Conservation (phyloP, 2,329 filamentous ascomycete genomes). For the Fonsecaea pedrosoi region DNA sequence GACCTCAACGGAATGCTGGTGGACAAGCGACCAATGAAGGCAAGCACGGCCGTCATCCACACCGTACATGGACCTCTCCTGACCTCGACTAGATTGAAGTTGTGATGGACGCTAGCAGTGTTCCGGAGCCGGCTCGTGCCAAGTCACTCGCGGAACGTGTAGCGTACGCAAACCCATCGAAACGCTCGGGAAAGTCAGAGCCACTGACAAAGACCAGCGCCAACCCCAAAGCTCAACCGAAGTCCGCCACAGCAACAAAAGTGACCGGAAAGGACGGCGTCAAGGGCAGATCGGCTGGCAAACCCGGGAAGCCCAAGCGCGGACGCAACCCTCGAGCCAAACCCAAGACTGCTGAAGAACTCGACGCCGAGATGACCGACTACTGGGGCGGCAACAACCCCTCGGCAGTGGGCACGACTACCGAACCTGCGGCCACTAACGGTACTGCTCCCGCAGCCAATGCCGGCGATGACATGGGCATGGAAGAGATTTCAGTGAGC, state of each 20-base stretch:
- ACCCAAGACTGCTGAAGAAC: slow-evolving; percentile 89
- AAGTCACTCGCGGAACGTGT: slow-evolving; percentile 84
- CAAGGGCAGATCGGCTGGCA: slow-evolving; percentile 62
- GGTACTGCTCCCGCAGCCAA: slow-evolving; percentile 56
- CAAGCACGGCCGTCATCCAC: slow-evolving; percentile 49
- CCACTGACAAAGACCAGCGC: slow-evolving; percentile 41
- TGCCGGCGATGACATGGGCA: slow-evolving; percentile 58
- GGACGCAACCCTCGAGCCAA: slow-evolving; percentile 72
- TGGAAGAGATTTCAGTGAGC: slow-evolving; percentile 64
- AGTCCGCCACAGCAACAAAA: slow-evolving; percentile 77
- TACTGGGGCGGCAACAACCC: slow-evolving; percentile 71
- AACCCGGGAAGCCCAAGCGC: slow-evolving; percentile 78
- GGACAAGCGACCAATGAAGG: slow-evolving; percentile 89
- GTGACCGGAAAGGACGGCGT: slow-evolving; percentile 59
- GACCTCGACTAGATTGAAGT: slow-evolving; percentile 75
- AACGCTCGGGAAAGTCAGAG: slow-evolving; percentile 24
- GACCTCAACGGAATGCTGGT: slow-evolving; percentile 88
- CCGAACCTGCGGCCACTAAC: slow-evolving; percentile 54
- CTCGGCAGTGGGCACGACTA: slow-evolving; percentile 52
- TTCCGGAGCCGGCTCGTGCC: slow-evolving; percentile 70
- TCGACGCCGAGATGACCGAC: slow-evolving; percentile 97
- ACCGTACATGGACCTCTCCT: slow-evolving; percentile 25
- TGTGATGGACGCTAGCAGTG: slow-evolving; percentile 77
- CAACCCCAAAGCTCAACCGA: slow-evolving; percentile 72
- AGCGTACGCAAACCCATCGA: slow-evolving; percentile 61